phyloP scores from a whole-genome alignment of 2,329 filamentous ascomycete genomes.

The Daldinia sp. region DNA sequence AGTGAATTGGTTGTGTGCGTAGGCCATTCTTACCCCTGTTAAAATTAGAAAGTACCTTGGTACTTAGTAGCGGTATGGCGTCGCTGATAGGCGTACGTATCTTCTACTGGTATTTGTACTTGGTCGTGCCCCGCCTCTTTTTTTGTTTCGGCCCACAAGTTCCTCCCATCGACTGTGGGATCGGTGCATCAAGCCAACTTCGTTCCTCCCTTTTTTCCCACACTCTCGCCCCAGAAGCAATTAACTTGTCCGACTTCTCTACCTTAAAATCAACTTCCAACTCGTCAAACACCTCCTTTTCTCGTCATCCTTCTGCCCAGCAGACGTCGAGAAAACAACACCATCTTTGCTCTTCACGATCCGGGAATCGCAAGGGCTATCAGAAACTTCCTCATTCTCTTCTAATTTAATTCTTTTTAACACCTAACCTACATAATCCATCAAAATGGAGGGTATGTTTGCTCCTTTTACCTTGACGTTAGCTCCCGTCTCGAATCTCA shows the following conservation, averaged over 20 bases:
- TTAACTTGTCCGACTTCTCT: conserved; percentile 40
- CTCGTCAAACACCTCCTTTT: conserved; percentile 49
- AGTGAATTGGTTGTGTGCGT: conserved; percentile 36
- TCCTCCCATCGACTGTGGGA: conserved; percentile 44
- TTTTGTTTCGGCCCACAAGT: conserved; percentile 51
- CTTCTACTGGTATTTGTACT: conserved; percentile 30
- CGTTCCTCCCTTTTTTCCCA: conserved; percentile 50
- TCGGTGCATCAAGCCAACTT: conserved; percentile 46
- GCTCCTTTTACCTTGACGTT: conserved; percentile 43
- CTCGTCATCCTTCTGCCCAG: conserved; percentile 54
- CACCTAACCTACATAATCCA: conserved; percentile 57
- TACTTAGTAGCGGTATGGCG: conserved; percentile 19
- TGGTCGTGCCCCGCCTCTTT: conserved; percentile 44
- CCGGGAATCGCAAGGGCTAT: conserved; percentile 54
- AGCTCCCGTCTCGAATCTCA: conserved; percentile 27
- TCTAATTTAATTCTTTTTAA: conserved; percentile 48
- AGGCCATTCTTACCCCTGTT: conserved; percentile 29
- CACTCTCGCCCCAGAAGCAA: conserved; percentile 46
- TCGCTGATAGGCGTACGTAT: conserved; percentile 32
- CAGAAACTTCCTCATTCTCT: conserved; percentile 48
- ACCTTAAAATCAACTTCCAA: conserved; percentile 50
- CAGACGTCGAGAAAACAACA: conserved; percentile 50
- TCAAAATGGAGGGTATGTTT: conserved; percentile 74
- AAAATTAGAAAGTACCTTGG: conserved; percentile 22
- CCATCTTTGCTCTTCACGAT: conserved; percentile 52